Evolutionary conservation across 2,329 filamentous ascomycete genomes (phyloP).

Genomic region (Colletotrichum truncatum): DNA sequence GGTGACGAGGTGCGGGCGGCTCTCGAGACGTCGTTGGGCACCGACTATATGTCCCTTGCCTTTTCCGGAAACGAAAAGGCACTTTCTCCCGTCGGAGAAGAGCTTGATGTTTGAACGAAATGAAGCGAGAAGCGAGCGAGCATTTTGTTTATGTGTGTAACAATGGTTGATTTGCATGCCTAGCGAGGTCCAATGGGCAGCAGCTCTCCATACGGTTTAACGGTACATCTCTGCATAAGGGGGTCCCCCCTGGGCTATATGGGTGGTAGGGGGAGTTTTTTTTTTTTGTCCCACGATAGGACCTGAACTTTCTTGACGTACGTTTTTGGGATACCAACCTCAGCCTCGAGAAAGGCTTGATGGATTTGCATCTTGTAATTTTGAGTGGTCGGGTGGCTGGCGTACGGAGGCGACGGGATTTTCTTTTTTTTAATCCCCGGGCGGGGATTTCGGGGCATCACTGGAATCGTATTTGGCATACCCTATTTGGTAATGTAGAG

Average conservation of each 20-base stretch:
- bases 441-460: not conserved
- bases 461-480: slow-evolving; percentile 10
- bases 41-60: slow-evolving; percentile 26
- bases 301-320: slow-evolving; percentile 1
- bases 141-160: slow-evolving; percentile 16
- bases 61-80: slow-evolving; percentile 8
- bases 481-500: slow-evolving; percentile 28
- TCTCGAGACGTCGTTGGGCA: slow-evolving; percentile 4
- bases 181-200: not conserved
- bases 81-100: slow-evolving; percentile 25
- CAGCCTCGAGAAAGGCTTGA: slow-evolving; percentile 14
- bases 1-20: slow-evolving; percentile 21
- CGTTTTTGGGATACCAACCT: slow-evolving; percentile 24
- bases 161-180: slow-evolving; percentile 3
- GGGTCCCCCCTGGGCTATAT: not conserved
- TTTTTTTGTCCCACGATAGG: not conserved
- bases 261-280: not conserved
- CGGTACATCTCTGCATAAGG: slow-evolving; percentile 23
- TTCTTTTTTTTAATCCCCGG: not conserved
- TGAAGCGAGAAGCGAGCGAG: slow-evolving; percentile 25
- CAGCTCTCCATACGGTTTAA: slow-evolving; percentile 6
- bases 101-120: slow-evolving; percentile 7
- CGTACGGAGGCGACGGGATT: slow-evolving; percentile 1
- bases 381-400: slow-evolving; percentile 11
- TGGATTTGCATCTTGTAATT: slow-evolving; percentile 25